Percentiles rank a stretch among this genome's conserved stretches.
Conservation (phyloP, 192 early-diverging fungal genomes). For the Powellomyces hirtus region DNA sequence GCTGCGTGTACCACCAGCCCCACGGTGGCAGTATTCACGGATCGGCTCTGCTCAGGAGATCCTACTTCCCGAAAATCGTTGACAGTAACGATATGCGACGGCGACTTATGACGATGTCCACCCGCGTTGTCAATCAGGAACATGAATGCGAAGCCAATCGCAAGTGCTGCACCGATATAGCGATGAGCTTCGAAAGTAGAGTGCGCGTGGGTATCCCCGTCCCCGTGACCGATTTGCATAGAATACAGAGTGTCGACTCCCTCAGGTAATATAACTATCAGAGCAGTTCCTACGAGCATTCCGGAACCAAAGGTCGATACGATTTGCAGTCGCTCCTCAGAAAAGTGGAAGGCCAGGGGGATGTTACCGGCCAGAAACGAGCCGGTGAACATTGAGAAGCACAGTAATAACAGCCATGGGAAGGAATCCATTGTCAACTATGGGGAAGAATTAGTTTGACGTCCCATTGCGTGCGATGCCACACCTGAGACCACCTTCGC, state of each 20-base stretch:
- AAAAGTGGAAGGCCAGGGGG: slow-evolving; percentile 76
- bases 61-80: slow-evolving; percentile 28
- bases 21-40: slow-evolving; percentile 61
- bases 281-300: slow-evolving; percentile 84
- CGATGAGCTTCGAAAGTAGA: slow-evolving; percentile 40
- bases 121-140: slow-evolving; percentile 79
- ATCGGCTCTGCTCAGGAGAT: not conserved
- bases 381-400: slow-evolving; percentile 76
- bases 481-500: no score
- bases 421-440: slow-evolving; percentile 39
- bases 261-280: slow-evolving; percentile 94
- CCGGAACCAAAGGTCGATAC: slow-evolving; percentile 86
- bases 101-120: not conserved
- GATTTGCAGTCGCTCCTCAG: slow-evolving; percentile 66
- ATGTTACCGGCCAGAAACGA: slow-evolving; percentile 85
- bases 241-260: slow-evolving; percentile 84
- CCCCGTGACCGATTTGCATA: not conserved
- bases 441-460: no score
- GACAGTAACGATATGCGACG: slow-evolving; percentile 23
- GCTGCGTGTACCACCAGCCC: slow-evolving; percentile 95
- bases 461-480: no score
- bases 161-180: slow-evolving; percentile 76
- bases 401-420: slow-evolving; percentile 60
- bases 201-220: not conserved
- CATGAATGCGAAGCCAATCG: slow-evolving; percentile 86